Evolutionary conservation across 805 yeast species (phyloP).

Genomic region (Priceomyces castillae): DNA sequence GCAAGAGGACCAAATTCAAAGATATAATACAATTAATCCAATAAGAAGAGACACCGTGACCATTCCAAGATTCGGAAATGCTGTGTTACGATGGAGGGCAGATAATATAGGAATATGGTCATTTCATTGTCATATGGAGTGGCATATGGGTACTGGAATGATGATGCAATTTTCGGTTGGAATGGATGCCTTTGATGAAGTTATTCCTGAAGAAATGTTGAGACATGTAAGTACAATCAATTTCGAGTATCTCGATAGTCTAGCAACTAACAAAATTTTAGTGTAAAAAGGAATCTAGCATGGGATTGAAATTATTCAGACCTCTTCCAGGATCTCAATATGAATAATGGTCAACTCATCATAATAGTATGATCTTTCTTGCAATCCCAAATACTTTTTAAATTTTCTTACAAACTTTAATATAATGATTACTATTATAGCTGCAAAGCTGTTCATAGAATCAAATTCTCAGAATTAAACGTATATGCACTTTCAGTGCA

Average conservation of each 20-base stretch:
- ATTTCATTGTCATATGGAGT: slow-evolving; percentile 7
- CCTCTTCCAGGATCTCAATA: slow-evolving; percentile 1
- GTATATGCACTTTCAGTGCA: too few relatives aligned
- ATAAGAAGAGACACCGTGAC: slow-evolving; percentile 7
- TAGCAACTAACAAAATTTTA: background rate
- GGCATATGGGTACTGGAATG: slow-evolving; percentile 14
- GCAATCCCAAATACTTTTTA: too few relatives aligned
- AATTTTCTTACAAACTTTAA: too few relatives aligned
- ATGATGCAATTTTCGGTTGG: slow-evolving; percentile 6
- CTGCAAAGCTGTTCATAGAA: too few relatives aligned
- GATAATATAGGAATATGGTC: slow-evolving; percentile 7
- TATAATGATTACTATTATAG: too few relatives aligned
- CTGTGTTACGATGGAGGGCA: slow-evolving; percentile 6
- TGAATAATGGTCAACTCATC: too few relatives aligned
- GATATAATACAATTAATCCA: background rate
- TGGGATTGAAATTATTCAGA: background rate
- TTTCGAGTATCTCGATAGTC: background rate
- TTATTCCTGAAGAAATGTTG: slow-evolving; percentile 2
- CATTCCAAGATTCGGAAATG: slow-evolving; percentile 3
- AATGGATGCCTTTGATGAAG: slow-evolving; percentile 4
- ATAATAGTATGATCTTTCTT: too few relatives aligned
- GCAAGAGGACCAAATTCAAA: background rate
- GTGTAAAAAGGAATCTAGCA: background rate
- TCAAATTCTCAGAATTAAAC: too few relatives aligned
- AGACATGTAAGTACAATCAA: slow-evolving; percentile 3